These are phyloP conservation scores for Begonia fuchsioides DNA, from an alignment of 306 rosid species.

Conservation along the genomic window DNA sequence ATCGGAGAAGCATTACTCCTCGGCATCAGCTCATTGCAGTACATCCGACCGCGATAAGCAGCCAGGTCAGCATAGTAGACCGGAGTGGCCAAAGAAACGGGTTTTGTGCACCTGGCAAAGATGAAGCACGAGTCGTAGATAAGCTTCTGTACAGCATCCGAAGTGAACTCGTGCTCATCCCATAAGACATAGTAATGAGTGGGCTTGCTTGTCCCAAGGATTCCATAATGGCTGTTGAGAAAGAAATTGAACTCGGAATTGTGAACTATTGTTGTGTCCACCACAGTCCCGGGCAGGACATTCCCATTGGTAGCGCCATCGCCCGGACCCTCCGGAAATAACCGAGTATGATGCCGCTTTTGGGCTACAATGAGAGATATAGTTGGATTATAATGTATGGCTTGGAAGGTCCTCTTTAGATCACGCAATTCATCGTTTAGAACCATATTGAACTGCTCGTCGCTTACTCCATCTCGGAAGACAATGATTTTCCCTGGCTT, in stretches of 20 bases:
- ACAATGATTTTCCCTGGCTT: conserved; percentile 41
- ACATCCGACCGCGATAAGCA: conserved; percentile 67
- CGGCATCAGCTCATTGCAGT: conserved; percentile 33
- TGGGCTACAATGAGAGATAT: conserved; percentile 66
- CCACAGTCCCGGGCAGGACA: conserved; percentile 57
- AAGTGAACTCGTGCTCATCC: conserved; percentile 63
- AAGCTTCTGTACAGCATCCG: conserved; percentile 57
- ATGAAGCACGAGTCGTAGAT: conserved; percentile 62
- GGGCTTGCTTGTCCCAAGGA: conserved; percentile 71
- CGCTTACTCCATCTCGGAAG: conserved; percentile 76
- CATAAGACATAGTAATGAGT: conserved; percentile 68
- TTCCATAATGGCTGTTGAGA: conserved; percentile 62
- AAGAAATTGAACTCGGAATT: conserved; percentile 69
- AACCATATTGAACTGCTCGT: conserved; percentile 74
- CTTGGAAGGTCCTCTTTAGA: conserved; percentile 25
- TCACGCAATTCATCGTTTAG: conserved; percentile 59
- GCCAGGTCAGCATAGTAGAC: conserved; percentile 81
- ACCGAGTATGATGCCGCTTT: conserved; percentile 61
- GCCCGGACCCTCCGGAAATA: conserved; percentile 27
- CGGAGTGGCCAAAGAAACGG: conserved; percentile 65
- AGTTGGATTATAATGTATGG: conserved; percentile 27
- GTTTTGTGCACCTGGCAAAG: conserved; percentile 75
- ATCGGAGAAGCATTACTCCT: conserved; percentile 18
- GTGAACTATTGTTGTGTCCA: conserved; percentile 49
- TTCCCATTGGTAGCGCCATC: conserved; percentile 34